Evolutionary conservation across 2,329 filamentous ascomycete species (phyloP), one percentile per base, ranked within the genome.

Genomic region (Albophoma yamanashiensis): DNA sequence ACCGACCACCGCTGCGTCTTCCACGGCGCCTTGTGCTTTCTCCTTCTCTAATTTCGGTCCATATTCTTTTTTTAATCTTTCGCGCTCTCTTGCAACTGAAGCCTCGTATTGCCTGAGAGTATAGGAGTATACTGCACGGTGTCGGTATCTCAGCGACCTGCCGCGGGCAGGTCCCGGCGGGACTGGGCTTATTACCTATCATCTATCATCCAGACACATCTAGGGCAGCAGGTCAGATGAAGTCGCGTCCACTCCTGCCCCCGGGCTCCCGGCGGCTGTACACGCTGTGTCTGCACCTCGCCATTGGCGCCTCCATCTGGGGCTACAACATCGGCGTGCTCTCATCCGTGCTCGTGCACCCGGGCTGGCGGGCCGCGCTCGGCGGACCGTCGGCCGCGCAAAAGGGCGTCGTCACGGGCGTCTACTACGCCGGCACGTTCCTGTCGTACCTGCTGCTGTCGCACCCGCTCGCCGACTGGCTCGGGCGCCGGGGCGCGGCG

Each of bases 301-400:
- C 79, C 1, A 65, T 84, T n/a, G 81, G 80, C 15, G 80, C 81
- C 2, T 80, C 82, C 43, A 75, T 81, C 31, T 83, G 81, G 80
- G 81, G 82, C 17, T 84, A 85, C 68, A 83, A 84, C 66, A 78
- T 85, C 64, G 82, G 82, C 58, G 75, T 85, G 52, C 73, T 84
- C 22, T 80, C 80, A 1, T 81, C 81, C 1, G 74, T 85, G 43
- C 79, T 83, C 58, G 79, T 83, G 6, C 78, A 83, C 64, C 78
- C 78, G 0, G 82, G 82, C 22, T 85, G 82, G 71, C 70, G 72
- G n/a, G 68, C 73, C 22, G 71, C 77, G 8, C 74, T 83, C 14
- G 69, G 76, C 15, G 65, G 77, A 34, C 80, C 76, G 7, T 73
- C 70, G 1, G 75, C 80, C 2, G 69, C 75, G 7, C 73, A 74